phyloP scores from a whole-genome alignment of 2,329 filamentous ascomycete genomes.

The Gaeumannomyces tritici region DNA sequence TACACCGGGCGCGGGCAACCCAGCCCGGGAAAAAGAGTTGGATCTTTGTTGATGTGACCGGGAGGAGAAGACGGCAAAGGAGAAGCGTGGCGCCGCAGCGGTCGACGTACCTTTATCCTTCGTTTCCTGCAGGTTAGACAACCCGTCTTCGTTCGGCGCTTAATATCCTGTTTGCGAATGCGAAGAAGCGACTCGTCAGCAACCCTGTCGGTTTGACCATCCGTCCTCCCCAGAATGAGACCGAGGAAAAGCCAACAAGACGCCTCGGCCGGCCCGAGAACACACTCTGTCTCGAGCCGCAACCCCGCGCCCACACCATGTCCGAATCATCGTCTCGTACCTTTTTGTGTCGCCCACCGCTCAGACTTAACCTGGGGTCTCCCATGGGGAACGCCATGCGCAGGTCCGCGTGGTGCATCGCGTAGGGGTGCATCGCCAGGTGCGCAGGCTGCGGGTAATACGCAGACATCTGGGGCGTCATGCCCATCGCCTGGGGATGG shows the following conservation, averaged over 20 bases:
- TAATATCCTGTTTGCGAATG: constrained; percentile 40
- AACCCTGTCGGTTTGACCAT: not conserved
- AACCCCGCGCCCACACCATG: too few relatives aligned
- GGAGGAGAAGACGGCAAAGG: too few relatives aligned
- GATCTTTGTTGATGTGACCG: not conserved
- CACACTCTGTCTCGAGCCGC: too few relatives aligned
- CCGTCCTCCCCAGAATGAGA: not conserved
- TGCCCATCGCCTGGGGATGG: constrained; percentile 14
- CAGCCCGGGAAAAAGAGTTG: constrained; percentile 9
- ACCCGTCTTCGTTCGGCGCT: constrained; percentile 53
- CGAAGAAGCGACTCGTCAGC: too few relatives aligned
- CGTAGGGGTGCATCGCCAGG: constrained; percentile 27
- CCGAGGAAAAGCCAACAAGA: too few relatives aligned
- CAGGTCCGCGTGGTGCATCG: constrained; percentile 29
- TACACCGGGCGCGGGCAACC: constrained; percentile 5
- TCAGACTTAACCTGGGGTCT: constrained; percentile 36
- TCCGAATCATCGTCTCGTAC: constrained; percentile 24
- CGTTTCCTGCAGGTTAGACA: constrained; percentile 53
- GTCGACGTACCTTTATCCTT: constrained; percentile 47
- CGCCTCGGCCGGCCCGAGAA: too few relatives aligned
- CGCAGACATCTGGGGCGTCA: constrained; percentile 24
- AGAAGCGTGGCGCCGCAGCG: not conserved
- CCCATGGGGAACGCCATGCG: constrained; percentile 30
- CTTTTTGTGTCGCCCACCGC: constrained; percentile 46
- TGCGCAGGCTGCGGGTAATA: constrained; percentile 32